Evolutionary conservation across 345 rosid genomes (phyloP), one percentile per base, ranked within the genome.

Genomic region (Litchi chinensis): DNA sequence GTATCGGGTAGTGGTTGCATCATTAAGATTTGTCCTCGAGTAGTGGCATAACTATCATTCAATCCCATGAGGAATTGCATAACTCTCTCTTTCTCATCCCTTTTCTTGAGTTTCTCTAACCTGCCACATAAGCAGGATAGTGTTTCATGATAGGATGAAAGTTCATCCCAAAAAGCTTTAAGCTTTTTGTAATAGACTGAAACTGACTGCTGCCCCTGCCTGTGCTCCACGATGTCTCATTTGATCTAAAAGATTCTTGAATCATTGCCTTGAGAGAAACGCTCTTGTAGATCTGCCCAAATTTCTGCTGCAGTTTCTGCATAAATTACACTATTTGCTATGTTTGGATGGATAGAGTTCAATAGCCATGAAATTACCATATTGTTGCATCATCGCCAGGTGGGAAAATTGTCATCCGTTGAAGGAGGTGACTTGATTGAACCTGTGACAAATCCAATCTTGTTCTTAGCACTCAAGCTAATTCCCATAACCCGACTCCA

Each of bases 381-480:
- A 3, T 32, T 3, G 4, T 32, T 32, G 37, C 37, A 32, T 32
- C 2, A 3, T 32, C 4, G 37, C 37, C 37, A 32, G 3, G 37
- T 1, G 37, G 37, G 0, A 32, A 32, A 32, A 32, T 3, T 32
- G 4, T 32, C 21, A 32, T 66, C 6, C 10, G 41, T 64, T 28
- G 19, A 64, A 26, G 12, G 6, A 64, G 41, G 68, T 64, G 68
- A 5, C 15, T 64, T 64, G 68, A 64, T 64, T 9, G 68, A 64
- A 10, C 68, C 68, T 1, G 16, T 64, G 40, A 64, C 40, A 64
- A 64, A 64, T 24, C 18, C 40, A 39, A 3, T 37, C 7, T 39
- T 32, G 19, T 66, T 66, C 21, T 66, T 66, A 37, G 70, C 70
- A 39, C 70, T 66, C 21, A 66, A 66, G 19, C 46, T 66, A 4